A percentile compares a stretch with the other conserved stretches of the same genome.
Evolutionary conservation across 2,329 filamentous ascomycete genomes (phyloP).

Genomic region (Calonectria pseudoreteaudii): DNA sequence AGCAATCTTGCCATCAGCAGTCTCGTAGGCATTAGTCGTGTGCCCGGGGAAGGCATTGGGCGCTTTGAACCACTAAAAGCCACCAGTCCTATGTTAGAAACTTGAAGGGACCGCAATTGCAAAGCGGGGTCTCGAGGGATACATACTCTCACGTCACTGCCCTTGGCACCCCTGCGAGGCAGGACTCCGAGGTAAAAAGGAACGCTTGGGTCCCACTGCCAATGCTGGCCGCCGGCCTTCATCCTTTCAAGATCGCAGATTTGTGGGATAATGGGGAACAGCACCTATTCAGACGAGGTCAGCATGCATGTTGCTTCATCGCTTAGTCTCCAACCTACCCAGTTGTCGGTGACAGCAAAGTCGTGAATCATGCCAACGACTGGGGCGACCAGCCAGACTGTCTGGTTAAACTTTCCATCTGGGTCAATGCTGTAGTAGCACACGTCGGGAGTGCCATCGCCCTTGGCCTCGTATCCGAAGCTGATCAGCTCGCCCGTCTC

Average conservation of each 20-base stretch:
- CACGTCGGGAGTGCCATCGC: not conserved
- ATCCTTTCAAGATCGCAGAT: not conserved
- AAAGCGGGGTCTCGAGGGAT: no score
- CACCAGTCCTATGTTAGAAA: not conserved
- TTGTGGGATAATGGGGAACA: slow-evolving; percentile 6
- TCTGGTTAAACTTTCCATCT: not conserved
- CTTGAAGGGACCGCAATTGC: not conserved
- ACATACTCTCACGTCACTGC: slow-evolving; percentile 1
- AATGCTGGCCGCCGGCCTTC: slow-evolving; percentile 5
- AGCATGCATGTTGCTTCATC: not conserved
- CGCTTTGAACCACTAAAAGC: slow-evolving; percentile 13
- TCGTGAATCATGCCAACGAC: slow-evolving; percentile 7
- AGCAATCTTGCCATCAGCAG: not conserved
- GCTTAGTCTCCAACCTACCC: not conserved
- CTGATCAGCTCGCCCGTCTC: not conserved
- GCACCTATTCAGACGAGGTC: not conserved
- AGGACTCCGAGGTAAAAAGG: not conserved
- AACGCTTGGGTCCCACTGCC: slow-evolving; percentile 1
- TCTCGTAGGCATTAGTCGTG: slow-evolving; percentile 21
- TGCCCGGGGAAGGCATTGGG: slow-evolving; percentile 21
- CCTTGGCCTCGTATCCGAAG: slow-evolving; percentile 9
- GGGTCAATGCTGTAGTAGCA: slow-evolving; percentile 2
- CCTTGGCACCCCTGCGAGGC: not conserved
- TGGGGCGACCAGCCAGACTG: not conserved
- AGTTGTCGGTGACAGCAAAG: slow-evolving; percentile 1